These are phyloP conservation scores for Chrysoporthe puriensis DNA, from an alignment of 2,329 filamentous ascomycete species.

Conservation along the genomic window DNA sequence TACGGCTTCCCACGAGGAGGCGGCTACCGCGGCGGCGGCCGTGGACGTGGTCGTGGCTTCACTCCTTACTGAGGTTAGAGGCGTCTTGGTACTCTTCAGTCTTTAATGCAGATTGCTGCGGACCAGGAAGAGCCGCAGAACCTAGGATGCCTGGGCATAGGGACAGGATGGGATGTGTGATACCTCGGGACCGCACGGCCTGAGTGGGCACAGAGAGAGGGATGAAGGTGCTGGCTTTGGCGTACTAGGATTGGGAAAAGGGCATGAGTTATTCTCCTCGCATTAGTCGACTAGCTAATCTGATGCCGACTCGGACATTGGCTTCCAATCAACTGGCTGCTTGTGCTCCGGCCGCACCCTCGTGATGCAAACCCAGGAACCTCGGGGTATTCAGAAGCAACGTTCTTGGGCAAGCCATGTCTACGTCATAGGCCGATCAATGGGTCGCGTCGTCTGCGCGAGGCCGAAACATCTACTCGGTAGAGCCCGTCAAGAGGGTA, in stretches of 20 bases:
- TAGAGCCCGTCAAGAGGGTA: no score
- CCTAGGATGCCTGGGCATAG: not conserved
- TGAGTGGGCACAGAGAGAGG: constrained; percentile 13
- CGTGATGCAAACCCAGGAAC: not conserved
- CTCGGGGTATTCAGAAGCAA: not conserved
- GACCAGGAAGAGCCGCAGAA: constrained; percentile 20
- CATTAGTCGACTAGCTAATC: constrained; percentile 11
- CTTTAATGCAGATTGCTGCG: not conserved
- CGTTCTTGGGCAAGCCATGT: not conserved
- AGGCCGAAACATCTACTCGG: not conserved
- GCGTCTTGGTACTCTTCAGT: constrained; percentile 11
- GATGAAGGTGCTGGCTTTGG: constrained; percentile 25
- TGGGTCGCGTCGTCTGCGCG: not conserved
- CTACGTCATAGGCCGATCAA: constrained; percentile 17
- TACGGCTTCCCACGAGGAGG: constrained; percentile 46
- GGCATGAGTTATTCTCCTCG: constrained; percentile 17
- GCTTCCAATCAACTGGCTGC: not conserved
- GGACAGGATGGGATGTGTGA: constrained; percentile 11
- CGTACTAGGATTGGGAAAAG: constrained; percentile 23
- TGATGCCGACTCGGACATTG: constrained; percentile 6
- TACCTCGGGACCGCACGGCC: constrained; percentile 10
- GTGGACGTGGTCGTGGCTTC: constrained; percentile 61
- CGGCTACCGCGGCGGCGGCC: constrained; percentile 65
- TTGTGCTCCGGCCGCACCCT: not conserved
- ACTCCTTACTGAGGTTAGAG: constrained; percentile 59